Conservation (phyloP, 2,329 filamentous ascomycete genomes). For the Dryadomyces quercus-mongolicae region DNA sequence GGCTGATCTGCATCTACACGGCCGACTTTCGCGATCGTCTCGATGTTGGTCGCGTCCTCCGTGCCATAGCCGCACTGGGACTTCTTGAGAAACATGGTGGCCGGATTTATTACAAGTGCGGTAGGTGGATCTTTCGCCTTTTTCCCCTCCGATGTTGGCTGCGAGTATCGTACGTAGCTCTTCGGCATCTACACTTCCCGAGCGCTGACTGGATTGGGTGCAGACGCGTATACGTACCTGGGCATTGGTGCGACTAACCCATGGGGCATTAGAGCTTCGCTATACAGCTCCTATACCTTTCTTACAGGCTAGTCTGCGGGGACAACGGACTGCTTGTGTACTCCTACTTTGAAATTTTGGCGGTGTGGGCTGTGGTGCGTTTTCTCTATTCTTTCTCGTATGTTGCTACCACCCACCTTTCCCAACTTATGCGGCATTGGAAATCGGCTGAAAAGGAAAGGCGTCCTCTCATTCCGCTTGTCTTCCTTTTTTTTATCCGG, state of each 20-base stretch:
- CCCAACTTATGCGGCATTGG: not conserved
- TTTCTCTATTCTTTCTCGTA: not conserved
- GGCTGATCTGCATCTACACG: slow-evolving; percentile 70
- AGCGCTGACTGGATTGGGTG: not conserved
- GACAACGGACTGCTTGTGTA: not conserved
- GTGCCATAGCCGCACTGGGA: slow-evolving; percentile 47
- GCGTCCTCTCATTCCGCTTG: not conserved
- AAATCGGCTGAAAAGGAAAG: not conserved
- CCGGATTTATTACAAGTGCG: slow-evolving; percentile 67
- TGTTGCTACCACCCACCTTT: not conserved
- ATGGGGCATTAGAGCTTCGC: slow-evolving; percentile 45
- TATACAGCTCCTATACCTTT: slow-evolving; percentile 10
- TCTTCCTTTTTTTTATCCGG: not conserved
- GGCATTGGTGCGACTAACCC: slow-evolving; percentile 48
- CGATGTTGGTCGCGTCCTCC: slow-evolving; percentile 58
- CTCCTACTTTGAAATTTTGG: not conserved
- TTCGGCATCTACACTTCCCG: not conserved
- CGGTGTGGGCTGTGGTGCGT: not conserved
- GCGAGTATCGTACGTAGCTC: not conserved
- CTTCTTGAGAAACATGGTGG: slow-evolving; percentile 36
- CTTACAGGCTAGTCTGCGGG: not conserved
- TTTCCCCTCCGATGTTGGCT: not conserved
- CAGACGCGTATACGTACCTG: slow-evolving; percentile 58
- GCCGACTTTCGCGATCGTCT: slow-evolving; percentile 55
- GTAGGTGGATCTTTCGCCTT: slow-evolving; percentile 26